Base-by-base conservation (phyloP, 805 yeast species). In the Saitoella complicata region DNA sequence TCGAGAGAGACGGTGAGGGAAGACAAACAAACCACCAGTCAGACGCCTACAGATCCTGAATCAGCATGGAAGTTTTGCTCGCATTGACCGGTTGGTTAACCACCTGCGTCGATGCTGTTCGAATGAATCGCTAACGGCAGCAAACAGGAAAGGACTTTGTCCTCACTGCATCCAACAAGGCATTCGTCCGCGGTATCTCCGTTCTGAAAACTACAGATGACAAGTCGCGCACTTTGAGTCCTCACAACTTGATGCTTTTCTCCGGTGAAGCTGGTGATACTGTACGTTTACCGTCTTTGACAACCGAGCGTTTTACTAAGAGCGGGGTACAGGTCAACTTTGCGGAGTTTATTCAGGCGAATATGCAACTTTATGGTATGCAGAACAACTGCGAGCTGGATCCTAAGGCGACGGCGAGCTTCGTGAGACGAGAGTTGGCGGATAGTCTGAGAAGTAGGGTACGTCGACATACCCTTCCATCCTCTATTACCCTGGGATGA, bases 261-360 rank as follows among this genome's bases (percentile, higher is more conserved):
- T 80, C 94, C 1, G 98, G 98, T 46, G 98, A 91, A 61, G 73
- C 95, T 3, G 98, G 98, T 49, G 98, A 91, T 60, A 83, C 96
- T 5, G 66, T 60, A 49, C 11, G 62, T 57, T 7, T 21, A 21
- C 21, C 21, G 21, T 13, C 5, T 21, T 40, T 21, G n/a, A 2
- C 11, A 11, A 35, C 31, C 5, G 42, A 30, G 31, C 13, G 36
- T 37, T 41, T 31, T 29, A 31, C 12, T 11, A 40, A 10, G 38
- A 32, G 7, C 4, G 6, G 30, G 49, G 56, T 53, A 45, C 46
- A 85, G 21, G 21, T 80, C 5, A 91, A 87, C 60, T 91, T 91
- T 66, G 94, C 95, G 35, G 97, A 91, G 59, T 84, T 78, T 58
- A 76, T 88, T 50, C 91, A 84, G 61, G 98, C 95, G 39, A 91